Base-by-base conservation (phyloP, 139 green algal species). In the Picochlorum sp. region DNA sequence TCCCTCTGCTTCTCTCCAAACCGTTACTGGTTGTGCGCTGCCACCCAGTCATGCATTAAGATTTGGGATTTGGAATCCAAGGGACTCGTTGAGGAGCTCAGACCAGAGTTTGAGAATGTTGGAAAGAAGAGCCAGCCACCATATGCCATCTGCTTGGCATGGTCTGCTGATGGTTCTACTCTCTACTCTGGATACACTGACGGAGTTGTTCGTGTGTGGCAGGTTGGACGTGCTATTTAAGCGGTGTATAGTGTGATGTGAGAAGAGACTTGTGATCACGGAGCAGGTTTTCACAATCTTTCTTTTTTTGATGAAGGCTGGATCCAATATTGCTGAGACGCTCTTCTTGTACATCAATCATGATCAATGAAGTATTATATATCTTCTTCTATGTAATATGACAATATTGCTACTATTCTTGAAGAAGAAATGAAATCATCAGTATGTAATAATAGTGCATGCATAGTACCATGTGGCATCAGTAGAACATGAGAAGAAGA, bases 11-110 rank as follows among this genome's bases (percentile, higher is more conserved):
- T 98, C 88, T 96, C 86, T 13, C 94, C 94, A 75, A 98, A 98
- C 88, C 85, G 94, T 78, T 97, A 98, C 86, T 99, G 94, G 94
- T 87, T 99, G 81, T 96, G 89, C 76, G 94, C 94, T 28, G 94
- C 94, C 65, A 99, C 94, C 61, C 84, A 96, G 71, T 41, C 26
- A 18, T 75, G 64, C 70, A 89, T 95, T 78, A 95, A 94, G 89
- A 96, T 97, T 79, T 97, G 92, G 92, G 92, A 98, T 76, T 79
- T 98, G 49, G 92, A 98, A 55, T 68, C 47, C 87, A 97, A 97
- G 90, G 82, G 57, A 60, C 75, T 96, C 38, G 92, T 98, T 10
- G 92, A 97, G 59, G 87, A 96, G 74, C 82, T 97, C 65, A 77
- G 74, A 65, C 85, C 89, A 6, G 61, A 77, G 24, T 72, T 80